Evolutionary conservation across 73 alveolate genomes (phyloP).

Genomic region (Paramecium biaurelia): DNA sequence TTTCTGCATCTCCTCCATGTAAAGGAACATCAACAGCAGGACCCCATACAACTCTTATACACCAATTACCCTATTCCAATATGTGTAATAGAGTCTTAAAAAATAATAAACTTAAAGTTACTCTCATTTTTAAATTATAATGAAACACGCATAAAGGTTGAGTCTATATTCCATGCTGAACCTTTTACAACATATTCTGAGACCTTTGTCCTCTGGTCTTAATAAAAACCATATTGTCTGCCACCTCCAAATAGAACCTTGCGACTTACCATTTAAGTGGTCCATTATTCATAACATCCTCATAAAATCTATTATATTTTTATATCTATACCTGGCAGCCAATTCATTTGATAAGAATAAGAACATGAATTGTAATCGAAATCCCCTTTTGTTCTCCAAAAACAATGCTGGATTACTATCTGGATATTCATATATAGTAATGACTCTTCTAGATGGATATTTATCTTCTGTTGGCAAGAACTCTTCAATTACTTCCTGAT

Average conservation of each 20-base stretch:
- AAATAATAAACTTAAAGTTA: background rate
- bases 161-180: background rate
- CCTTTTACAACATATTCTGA: background rate
- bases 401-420: background rate
- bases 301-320: background rate
- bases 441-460: background rate
- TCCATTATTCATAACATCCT: background rate
- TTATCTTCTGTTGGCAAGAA: background rate
- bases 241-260: background rate
- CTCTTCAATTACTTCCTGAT: background rate
- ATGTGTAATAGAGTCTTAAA: background rate
- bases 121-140: background rate
- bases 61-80: background rate
- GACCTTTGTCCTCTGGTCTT: slow-evolving; percentile 8
- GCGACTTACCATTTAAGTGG: background rate
- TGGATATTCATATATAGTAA: background rate
- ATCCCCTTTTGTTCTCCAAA: slow-evolving; percentile 32
- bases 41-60: background rate
- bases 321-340: background rate
- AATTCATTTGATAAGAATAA: background rate
- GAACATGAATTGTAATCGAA: background rate
- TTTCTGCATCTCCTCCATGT: background rate
- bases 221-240: background rate
- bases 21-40: slow-evolving; percentile 11
- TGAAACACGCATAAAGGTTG: background rate